phyloP scores from a whole-genome alignment of 129 eudicot genomes.

The Mikania micrantha region DNA sequence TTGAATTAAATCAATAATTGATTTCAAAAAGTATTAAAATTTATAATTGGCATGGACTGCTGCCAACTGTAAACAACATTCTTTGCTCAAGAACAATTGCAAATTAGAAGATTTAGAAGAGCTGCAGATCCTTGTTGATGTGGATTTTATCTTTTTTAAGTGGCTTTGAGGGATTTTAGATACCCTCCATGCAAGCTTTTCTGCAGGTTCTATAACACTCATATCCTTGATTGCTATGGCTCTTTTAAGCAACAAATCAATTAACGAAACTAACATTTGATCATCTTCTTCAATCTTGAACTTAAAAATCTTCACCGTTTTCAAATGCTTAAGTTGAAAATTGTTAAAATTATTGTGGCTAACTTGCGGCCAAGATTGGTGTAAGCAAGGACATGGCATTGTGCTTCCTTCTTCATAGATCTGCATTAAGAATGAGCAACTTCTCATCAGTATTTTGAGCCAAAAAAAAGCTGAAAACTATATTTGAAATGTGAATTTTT shows the following conservation, averaged over 20 bases:
- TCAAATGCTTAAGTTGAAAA: conserved; percentile 21
- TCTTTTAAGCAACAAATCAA: conserved; percentile 36
- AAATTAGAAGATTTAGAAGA: conserved; percentile 14
- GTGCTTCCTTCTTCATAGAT: conserved; percentile 10
- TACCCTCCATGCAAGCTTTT: conserved; percentile 27
- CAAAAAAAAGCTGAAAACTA: too few species aligned
- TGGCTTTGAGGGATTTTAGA: conserved; percentile 31
- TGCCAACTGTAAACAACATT: conserved; percentile 17
- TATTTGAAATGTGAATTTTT: too few species aligned
- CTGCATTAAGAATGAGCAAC: conserved; percentile 7
- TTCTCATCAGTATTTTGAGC: not conserved
- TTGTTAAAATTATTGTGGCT: not conserved
- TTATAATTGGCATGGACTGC: not conserved
- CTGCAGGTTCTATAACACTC: conserved; percentile 16
- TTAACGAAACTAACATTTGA: conserved; percentile 15
- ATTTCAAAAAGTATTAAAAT: too few species aligned
- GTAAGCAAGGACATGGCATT: conserved; percentile 1
- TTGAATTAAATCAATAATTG: too few species aligned
- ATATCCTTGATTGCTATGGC: conserved; percentile 32
- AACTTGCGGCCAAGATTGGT: conserved; percentile 27
- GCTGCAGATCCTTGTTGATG: conserved; percentile 11
- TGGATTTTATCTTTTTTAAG: conserved; percentile 10
- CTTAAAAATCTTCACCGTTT: conserved; percentile 15
- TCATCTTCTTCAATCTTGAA: conserved; percentile 21
- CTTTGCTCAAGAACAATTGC: conserved; percentile 1